These are phyloP conservation scores for Camelina neglecta DNA, from an alignment of 345 rosid species.

Conservation along the genomic window DNA sequence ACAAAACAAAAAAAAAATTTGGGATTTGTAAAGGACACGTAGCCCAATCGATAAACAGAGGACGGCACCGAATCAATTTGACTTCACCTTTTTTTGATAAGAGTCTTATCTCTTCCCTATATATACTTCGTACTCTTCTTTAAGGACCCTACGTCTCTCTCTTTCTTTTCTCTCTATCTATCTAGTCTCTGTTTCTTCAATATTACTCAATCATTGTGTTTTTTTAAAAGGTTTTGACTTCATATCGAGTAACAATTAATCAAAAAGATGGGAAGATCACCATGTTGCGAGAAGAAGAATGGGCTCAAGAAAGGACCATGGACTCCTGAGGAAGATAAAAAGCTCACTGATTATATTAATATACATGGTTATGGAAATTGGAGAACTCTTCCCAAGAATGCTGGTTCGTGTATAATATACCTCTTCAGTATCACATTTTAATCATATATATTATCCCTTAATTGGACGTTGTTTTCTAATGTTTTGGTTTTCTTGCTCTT, in stretches of 20 bases:
- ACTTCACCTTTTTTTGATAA: conserved; percentile 50
- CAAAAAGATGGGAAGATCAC: conserved; percentile 69
- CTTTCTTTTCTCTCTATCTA: neutral
- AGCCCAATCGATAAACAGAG: conserved; percentile 49
- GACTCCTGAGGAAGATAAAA: conserved; percentile 88
- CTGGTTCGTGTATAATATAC: conserved; percentile 50
- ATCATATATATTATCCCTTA: neutral
- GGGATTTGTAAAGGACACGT: conserved; percentile 64
- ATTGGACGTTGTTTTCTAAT: neutral
- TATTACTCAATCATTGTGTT: conserved; percentile 2
- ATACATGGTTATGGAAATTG: conserved; percentile 81
- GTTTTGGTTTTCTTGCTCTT: neutral
- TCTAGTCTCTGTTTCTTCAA: conserved; percentile 23
- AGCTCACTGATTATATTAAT: conserved; percentile 64
- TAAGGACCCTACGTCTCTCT: conserved; percentile 39
- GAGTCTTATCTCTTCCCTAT: conserved; percentile 32
- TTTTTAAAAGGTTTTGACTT: neutral
- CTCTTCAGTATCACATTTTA: neutral
- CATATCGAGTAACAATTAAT: neutral
- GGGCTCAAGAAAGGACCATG: conserved; percentile 89
- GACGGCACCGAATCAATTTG: conserved; percentile 93
- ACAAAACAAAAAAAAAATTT: neutral
- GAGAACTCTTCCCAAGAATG: conserved; percentile 90
- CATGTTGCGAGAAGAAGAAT: conserved; percentile 75
- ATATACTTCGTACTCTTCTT: conserved; percentile 31